A percentile compares a stretch with the other conserved stretches of the same genome.
Conservation (phyloP, 2,329 filamentous ascomycete genomes). For the Fusarium avenaceum region DNA sequence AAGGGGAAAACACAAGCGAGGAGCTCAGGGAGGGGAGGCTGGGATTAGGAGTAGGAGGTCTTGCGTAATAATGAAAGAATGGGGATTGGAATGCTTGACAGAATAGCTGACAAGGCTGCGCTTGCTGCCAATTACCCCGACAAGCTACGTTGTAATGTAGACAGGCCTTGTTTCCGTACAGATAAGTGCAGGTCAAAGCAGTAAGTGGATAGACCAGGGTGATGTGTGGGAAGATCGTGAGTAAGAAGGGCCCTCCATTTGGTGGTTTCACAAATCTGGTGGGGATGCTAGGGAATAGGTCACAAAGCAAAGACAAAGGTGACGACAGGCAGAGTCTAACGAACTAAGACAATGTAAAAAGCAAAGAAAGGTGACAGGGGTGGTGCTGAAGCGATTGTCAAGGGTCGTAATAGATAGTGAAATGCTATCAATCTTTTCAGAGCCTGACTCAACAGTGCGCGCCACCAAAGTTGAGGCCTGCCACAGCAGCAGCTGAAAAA, state of each 20-base stretch:
- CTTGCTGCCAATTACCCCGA: constrained; percentile 26
- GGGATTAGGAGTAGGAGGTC: constrained; percentile 27
- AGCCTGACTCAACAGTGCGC: constrained; percentile 5
- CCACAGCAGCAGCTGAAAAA: constrained; percentile 10
- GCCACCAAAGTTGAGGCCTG: constrained; percentile 32
- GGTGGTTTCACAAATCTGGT: constrained; percentile 32
- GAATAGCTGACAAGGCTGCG: constrained; percentile 32
- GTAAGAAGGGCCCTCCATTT: constrained; percentile 1
- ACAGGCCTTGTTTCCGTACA: constrained; percentile 4
- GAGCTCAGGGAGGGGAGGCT: constrained; percentile 25
- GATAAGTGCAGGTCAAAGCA: constrained; percentile 2
- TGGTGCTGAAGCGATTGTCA: constrained; percentile 30
- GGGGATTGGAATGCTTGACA: constrained; percentile 40
- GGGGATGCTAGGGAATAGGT: constrained; percentile 25
- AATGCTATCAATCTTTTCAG: constrained; percentile 26
- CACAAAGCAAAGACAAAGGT: constrained; percentile 29
- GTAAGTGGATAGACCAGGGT: constrained; percentile 1
- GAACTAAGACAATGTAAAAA: constrained; percentile 31
- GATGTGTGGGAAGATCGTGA: constrained; percentile 14
- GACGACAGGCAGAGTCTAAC: constrained; percentile 15
- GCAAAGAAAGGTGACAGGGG: constrained; percentile 37
- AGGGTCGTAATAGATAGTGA: constrained; percentile 27
- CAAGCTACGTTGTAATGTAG: constrained; percentile 12
- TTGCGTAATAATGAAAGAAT: constrained; percentile 40
- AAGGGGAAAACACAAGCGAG: constrained; percentile 23